Percentiles rank a stretch among this genome's conserved stretches.
These are phyloP conservation scores for Leptographium procerum DNA, from an alignment of 2,329 filamentous ascomycete genomes.

Conservation along the genomic window DNA sequence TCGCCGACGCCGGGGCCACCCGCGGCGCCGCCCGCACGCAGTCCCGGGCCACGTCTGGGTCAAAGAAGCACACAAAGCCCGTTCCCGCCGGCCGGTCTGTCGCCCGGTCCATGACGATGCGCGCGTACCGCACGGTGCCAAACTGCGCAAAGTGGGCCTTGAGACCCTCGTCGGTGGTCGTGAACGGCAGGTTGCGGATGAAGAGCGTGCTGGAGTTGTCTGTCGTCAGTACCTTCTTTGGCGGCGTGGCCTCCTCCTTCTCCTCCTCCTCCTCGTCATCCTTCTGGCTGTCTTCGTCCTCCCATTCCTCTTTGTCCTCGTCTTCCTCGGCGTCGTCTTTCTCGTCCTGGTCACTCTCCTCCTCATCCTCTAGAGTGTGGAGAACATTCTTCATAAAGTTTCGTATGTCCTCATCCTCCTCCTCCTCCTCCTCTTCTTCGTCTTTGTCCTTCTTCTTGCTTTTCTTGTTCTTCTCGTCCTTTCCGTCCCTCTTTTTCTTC, in stretches of 20 bases:
- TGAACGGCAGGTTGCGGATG: constrained; percentile 88
- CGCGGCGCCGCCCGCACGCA: constrained; percentile 70
- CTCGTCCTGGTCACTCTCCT: constrained; percentile 37
- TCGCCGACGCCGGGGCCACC: background rate
- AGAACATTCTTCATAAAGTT: constrained; percentile 49
- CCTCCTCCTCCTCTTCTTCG: constrained; percentile 16
- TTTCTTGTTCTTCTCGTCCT: constrained; percentile 21
- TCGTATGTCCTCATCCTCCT: constrained; percentile 29
- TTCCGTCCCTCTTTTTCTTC: constrained; percentile 16
- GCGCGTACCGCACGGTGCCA: constrained; percentile 78
- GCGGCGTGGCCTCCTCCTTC: constrained; percentile 12
- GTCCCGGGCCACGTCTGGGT: constrained; percentile 58
- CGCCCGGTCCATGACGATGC: constrained; percentile 76
- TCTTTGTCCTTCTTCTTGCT: constrained; percentile 16
- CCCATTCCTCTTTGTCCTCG: constrained; percentile 32
- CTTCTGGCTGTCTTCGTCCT: constrained; percentile 25
- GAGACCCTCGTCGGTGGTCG: constrained; percentile 68
- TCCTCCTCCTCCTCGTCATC: constrained; percentile 18
- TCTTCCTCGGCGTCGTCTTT: constrained; percentile 32
- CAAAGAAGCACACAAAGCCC: constrained; percentile 88
- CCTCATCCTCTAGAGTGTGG: constrained; percentile 46
- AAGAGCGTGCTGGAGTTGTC: constrained; percentile 75
- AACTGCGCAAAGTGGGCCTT: constrained; percentile 82
- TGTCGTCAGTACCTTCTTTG: constrained; percentile 25
- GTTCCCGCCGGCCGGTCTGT: constrained; percentile 85